Conservation (phyloP, 2,329 filamentous ascomycete genomes). For the Dactylonectria macrodidyma region DNA sequence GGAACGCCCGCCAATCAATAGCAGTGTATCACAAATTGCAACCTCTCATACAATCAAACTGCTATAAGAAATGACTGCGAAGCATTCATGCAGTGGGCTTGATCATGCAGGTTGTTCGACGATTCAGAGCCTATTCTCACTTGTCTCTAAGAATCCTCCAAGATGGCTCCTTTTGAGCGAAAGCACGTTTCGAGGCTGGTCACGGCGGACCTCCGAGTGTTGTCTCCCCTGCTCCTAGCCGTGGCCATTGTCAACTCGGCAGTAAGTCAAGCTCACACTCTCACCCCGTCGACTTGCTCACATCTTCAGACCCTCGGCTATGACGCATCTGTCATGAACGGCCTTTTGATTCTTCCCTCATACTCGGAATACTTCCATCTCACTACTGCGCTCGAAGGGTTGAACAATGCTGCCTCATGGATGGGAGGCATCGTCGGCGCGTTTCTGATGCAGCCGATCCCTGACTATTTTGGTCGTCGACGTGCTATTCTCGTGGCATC, state of each 20-base stretch:
- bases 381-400: conserved; percentile 64
- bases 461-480: conserved; percentile 49
- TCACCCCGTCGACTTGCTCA: neutral
- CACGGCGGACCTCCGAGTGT: conserved; percentile 19
- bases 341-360: conserved; percentile 69
- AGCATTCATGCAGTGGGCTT: neutral
- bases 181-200: conserved; percentile 32
- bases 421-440: conserved; percentile 65
- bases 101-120: neutral
- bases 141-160: neutral
- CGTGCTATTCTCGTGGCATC: conserved; percentile 48
- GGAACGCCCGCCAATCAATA: conserved; percentile 13
- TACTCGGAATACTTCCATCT: conserved; percentile 71
- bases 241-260: conserved; percentile 32
- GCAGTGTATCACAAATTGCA: conserved; percentile 10
- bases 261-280: conserved; percentile 9
- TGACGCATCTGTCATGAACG: conserved; percentile 69
- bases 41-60: conserved; percentile 3
- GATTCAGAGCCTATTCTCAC: neutral
- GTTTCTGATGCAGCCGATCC: conserved; percentile 58
- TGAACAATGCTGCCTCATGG: conserved; percentile 70
- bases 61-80: conserved; percentile 13
- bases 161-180: conserved; percentile 22
- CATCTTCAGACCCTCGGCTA: conserved; percentile 50
- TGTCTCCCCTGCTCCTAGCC: conserved; percentile 24